Conservation (phyloP, 192 early-diverging fungal genomes). For the Coemansia sp. region DNA sequence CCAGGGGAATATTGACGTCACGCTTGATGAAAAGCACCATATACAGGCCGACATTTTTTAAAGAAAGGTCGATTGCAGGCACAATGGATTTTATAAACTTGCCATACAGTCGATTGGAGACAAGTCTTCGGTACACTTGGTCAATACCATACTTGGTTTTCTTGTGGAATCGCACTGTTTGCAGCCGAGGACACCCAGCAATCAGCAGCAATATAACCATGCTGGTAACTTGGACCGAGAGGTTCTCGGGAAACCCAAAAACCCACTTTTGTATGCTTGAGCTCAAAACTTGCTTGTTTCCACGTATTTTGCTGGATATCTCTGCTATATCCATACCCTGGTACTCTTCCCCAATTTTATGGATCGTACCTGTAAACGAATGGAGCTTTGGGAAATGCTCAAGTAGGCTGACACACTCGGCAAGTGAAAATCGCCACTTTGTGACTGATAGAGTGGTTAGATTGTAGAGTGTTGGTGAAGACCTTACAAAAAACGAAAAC, state of each 20-base stretch:
- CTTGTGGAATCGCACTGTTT: background rate
- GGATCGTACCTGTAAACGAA: background rate
- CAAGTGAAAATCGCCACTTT: background rate
- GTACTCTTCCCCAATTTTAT: background rate
- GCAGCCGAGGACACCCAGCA: background rate
- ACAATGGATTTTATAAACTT: background rate
- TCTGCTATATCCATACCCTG: background rate
- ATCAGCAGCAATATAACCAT: background rate
- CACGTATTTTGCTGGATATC: background rate
- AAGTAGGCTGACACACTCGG: background rate
- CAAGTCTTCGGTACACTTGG: conserved; percentile 2
- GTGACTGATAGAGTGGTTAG: background rate
- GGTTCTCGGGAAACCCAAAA: background rate
- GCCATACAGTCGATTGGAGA: conserved; percentile 1
- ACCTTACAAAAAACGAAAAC: background rate
- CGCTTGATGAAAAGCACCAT: no score
- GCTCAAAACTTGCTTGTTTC: background rate
- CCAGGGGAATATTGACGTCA: no score
- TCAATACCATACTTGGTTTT: background rate
- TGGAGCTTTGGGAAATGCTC: background rate
- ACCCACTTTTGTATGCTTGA: background rate
- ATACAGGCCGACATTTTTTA: no score
- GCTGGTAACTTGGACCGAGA: background rate
- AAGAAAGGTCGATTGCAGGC: background rate
- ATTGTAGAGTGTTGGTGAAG: background rate